Evolutionary conservation across 768 basidiomycete genomes (phyloP).

Genomic region (Pulveroboletus sp.): DNA sequence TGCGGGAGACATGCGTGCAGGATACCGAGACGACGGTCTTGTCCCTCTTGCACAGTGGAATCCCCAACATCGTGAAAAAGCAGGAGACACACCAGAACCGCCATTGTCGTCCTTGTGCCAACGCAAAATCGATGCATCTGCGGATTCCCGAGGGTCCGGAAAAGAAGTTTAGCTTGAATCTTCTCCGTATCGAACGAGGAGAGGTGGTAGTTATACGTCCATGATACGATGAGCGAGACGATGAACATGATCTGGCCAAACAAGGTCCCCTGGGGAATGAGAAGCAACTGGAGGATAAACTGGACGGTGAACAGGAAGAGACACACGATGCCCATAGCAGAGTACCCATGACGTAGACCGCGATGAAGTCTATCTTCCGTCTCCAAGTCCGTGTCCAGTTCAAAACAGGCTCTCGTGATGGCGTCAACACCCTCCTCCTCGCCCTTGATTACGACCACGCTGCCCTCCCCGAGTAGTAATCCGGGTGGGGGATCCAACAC

Average conservation of each 20-base stretch:
- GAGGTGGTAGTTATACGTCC: constrained; percentile 29
- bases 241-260: constrained; percentile 34
- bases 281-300: constrained; percentile 30
- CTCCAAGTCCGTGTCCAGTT: constrained; percentile 9
- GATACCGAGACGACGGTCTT: constrained; percentile 14
- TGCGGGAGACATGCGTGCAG: constrained; percentile 14
- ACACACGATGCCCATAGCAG: constrained; percentile 12
- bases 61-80: constrained; percentile 11
- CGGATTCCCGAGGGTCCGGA: constrained; percentile 11
- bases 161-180: constrained; percentile 20
- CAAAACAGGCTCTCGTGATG: constrained; percentile 26
- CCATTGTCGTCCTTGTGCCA: constrained; percentile 17
- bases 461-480: constrained; percentile 16
- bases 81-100: constrained; percentile 17
- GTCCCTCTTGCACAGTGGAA: constrained; percentile 11
- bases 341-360: constrained; percentile 3
- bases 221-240: constrained; percentile 24
- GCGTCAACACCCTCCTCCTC: constrained; percentile 20
- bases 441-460: constrained; percentile 25
- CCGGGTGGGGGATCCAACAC: constrained; percentile 20
- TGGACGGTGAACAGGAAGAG: constrained; percentile 26
- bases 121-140: constrained; percentile 9
- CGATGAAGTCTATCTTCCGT: neutral
- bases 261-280: constrained; percentile 29
- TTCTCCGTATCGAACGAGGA: constrained; percentile 29